phyloP scores from a whole-genome alignment of 2,329 filamentous ascomycete genomes.

The Trichoderma arundinaceum region DNA sequence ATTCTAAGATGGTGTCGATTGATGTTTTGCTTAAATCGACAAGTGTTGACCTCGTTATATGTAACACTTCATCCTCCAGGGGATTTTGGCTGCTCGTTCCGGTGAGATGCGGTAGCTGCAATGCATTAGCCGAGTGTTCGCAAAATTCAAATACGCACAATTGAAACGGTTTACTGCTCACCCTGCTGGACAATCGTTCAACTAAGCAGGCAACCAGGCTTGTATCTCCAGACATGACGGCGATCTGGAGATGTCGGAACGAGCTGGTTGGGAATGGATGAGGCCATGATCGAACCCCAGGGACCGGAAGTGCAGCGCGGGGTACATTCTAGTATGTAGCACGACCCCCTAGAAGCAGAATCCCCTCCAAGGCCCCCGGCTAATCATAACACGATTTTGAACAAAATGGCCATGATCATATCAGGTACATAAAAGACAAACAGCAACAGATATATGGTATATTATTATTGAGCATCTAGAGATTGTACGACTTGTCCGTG shows the following conservation, averaged over 20 bases:
- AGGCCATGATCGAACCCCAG: conserved; percentile 23
- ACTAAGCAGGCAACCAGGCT: conserved; percentile 63
- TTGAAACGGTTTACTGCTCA: conserved; percentile 40
- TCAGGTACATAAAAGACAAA: neutral
- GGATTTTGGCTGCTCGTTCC: conserved; percentile 63
- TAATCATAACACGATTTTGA: neutral
- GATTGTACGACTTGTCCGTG: too few species aligned
- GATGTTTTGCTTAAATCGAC: conserved; percentile 63
- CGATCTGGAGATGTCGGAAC: conserved; percentile 22
- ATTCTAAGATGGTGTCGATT: conserved; percentile 60
- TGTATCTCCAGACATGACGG: conserved; percentile 50
- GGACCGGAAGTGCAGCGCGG: conserved; percentile 20
- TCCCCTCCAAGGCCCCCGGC: neutral
- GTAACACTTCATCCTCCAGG: conserved; percentile 64
- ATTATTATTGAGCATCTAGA: too few species aligned
- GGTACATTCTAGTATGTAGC: conserved; percentile 24
- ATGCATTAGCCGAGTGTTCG: conserved; percentile 37
- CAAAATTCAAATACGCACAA: neutral
- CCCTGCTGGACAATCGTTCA: conserved; percentile 61
- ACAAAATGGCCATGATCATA: neutral
- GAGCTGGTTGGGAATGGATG: conserved; percentile 20
- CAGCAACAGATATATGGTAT: neutral
- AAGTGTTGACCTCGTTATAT: conserved; percentile 65
- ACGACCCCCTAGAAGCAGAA: conserved; percentile 8
- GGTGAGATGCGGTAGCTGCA: conserved; percentile 68